phyloP scores from a whole-genome alignment of 2,329 filamentous ascomycete species.

The Fusarium albosuccineum region DNA sequence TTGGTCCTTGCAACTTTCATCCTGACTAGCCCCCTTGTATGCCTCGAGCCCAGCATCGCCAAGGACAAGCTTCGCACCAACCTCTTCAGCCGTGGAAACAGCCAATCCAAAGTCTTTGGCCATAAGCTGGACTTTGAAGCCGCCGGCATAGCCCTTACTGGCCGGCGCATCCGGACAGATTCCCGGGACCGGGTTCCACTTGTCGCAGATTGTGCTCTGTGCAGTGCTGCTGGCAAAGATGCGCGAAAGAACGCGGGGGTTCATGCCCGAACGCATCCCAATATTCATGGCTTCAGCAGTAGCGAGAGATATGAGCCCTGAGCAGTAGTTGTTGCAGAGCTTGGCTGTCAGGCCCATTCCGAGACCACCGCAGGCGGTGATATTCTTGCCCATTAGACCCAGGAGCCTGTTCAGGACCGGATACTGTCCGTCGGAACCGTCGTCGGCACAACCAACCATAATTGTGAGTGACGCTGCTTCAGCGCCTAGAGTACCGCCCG shows the following conservation, averaged over 20 bases:
- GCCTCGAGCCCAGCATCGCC: slow-evolving; percentile 7
- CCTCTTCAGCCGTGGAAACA: slow-evolving; percentile 8
- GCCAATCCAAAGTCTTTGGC: slow-evolving; percentile 29
- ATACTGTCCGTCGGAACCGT: background rate
- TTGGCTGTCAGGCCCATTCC: slow-evolving; percentile 25
- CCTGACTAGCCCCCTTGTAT: slow-evolving; percentile 10
- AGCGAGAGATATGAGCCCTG: slow-evolving; percentile 21
- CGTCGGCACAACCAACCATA: slow-evolving; percentile 16
- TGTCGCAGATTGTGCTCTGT: slow-evolving; percentile 25
- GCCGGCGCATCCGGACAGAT: slow-evolving; percentile 21
- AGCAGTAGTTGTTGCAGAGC: slow-evolving; percentile 33
- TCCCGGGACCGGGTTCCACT: slow-evolving; percentile 25
- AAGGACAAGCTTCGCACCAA: slow-evolving; percentile 12
- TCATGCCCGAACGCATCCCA: slow-evolving; percentile 24
- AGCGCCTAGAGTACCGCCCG: slow-evolving; percentile 19
- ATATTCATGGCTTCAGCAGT: slow-evolving; percentile 30
- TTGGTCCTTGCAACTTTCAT: slow-evolving; percentile 16
- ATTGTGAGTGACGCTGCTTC: slow-evolving; percentile 14
- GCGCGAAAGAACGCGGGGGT: slow-evolving; percentile 14
- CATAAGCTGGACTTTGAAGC: slow-evolving; percentile 34
- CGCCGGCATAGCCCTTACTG: slow-evolving; percentile 21
- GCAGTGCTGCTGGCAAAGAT: slow-evolving; percentile 26
- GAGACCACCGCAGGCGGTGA: slow-evolving; percentile 36
- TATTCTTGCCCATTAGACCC: slow-evolving; percentile 11
- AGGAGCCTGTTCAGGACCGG: background rate